phyloP scores from a whole-genome alignment of 208 protist genomes.

The Jaenimonas drosophilae region DNA sequence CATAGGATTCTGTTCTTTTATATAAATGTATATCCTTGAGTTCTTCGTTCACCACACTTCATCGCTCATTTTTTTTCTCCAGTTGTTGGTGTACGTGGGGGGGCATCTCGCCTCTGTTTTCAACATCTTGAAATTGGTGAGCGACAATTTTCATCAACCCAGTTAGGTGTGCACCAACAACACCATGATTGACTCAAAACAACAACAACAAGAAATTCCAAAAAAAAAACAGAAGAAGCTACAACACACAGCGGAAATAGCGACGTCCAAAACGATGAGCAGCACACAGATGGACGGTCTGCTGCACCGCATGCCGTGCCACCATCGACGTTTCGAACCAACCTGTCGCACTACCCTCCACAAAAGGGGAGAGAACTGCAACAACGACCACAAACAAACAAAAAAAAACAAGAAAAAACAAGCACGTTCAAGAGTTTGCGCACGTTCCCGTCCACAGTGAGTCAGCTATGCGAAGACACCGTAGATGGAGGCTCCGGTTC shows the following conservation, averaged over 20 bases:
- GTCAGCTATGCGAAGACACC: slow-evolving; percentile 6
- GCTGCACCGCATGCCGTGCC: too few species aligned
- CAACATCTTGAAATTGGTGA: too few species aligned
- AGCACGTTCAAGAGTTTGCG: slow-evolving; percentile 3
- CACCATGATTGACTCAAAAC: too few species aligned
- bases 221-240: slow-evolving; percentile 9
- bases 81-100: too few species aligned
- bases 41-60: too few species aligned
- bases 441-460: neutral
- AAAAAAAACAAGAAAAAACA: slow-evolving; percentile 1
- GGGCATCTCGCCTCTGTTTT: too few species aligned
- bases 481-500: slow-evolving; percentile 47
- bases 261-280: neutral
- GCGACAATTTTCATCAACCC: too few species aligned
- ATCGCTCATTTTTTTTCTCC: too few species aligned
- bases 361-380: neutral
- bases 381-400: too few species aligned
- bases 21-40: too few species aligned
- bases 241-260: neutral
- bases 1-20: too few species aligned
- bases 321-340: neutral
- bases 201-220: slow-evolving; percentile 3
- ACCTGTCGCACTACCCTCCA: neutral
- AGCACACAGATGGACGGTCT: neutral
- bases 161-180: too few species aligned